These are phyloP conservation scores for Suhomyces vadensis DNA, from an alignment of 805 yeast species.

Conservation along the genomic window DNA sequence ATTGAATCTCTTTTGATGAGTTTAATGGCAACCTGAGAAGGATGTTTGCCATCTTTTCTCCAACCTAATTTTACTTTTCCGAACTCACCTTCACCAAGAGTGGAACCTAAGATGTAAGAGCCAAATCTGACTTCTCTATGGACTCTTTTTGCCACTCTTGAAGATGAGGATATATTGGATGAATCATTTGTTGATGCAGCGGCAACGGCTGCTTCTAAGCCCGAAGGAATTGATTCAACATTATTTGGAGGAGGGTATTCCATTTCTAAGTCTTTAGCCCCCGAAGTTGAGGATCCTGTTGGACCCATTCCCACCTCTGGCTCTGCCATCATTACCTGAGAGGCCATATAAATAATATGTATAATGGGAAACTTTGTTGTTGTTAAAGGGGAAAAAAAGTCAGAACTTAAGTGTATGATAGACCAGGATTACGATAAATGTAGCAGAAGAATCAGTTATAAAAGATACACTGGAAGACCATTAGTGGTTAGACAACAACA, in stretches of 20 bases:
- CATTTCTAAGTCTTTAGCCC: not conserved
- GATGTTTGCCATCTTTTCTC: constrained; percentile 79
- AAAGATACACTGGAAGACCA: constrained; percentile 2
- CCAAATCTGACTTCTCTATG: constrained; percentile 84
- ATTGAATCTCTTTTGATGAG: constrained; percentile 85
- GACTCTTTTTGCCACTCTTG: constrained; percentile 26
- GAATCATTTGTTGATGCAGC: constrained; percentile 1
- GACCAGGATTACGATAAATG: constrained; percentile 1
- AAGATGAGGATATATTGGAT: not conserved
- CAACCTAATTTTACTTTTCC: constrained; percentile 97
- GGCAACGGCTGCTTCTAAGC: constrained; percentile 3
- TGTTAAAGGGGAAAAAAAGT: constrained; percentile 1
- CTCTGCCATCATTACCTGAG: constrained; percentile 6
- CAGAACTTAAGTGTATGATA: not conserved
- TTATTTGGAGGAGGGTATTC: constrained; percentile 10
- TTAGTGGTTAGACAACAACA: constrained; percentile 3
- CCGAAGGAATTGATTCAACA: not conserved
- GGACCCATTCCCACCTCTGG: constrained; percentile 6
- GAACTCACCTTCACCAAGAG: constrained; percentile 97
- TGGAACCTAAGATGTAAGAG: constrained; percentile 84
- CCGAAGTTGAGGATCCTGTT: not conserved
- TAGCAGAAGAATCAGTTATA: constrained; percentile 6
- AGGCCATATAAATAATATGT: constrained; percentile 6
- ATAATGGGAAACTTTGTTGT: not conserved
- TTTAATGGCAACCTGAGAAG: constrained; percentile 90